These are phyloP conservation scores for Podaxis sp. DNA, from an alignment of 768 basidiomycete species.

Conservation along the genomic window DNA sequence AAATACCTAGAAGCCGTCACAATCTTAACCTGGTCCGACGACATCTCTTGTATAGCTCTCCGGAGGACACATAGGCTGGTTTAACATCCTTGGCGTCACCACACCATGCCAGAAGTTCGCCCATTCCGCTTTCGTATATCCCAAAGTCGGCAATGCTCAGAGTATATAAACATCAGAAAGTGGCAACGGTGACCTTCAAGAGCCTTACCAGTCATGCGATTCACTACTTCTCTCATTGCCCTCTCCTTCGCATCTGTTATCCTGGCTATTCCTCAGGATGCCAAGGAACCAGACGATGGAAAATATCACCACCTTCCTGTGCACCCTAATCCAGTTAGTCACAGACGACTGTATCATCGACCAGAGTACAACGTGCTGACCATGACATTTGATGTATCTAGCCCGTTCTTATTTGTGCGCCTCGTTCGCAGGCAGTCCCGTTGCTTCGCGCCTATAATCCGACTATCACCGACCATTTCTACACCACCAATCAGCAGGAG, in stretches of 20 bases:
- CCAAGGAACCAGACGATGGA: not conserved
- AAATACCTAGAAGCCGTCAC: not conserved
- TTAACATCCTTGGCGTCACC: not conserved
- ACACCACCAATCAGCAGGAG: constrained; percentile 1
- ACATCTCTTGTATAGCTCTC: not conserved
- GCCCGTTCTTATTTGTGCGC: not conserved
- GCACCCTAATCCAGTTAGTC: not conserved
- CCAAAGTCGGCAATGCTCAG: not conserved
- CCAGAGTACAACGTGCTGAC: not conserved
- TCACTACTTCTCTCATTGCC: not conserved
- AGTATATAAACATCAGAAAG: not conserved
- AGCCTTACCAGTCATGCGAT: not conserved
- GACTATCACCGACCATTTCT: not conserved
- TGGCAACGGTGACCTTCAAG: not conserved
- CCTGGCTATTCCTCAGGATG: not conserved
- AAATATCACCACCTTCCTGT: not conserved
- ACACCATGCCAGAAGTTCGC: not conserved
- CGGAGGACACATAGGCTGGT: not conserved
- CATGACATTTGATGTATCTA: not conserved
- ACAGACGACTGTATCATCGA: not conserved
- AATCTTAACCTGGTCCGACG: not conserved
- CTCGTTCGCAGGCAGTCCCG: not conserved
- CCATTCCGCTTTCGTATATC: not conserved
- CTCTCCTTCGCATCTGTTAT: not conserved
- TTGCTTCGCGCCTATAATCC: not conserved